Conservation (phyloP, 331 rosid species). For the Erythrophleum ivorense region DNA sequence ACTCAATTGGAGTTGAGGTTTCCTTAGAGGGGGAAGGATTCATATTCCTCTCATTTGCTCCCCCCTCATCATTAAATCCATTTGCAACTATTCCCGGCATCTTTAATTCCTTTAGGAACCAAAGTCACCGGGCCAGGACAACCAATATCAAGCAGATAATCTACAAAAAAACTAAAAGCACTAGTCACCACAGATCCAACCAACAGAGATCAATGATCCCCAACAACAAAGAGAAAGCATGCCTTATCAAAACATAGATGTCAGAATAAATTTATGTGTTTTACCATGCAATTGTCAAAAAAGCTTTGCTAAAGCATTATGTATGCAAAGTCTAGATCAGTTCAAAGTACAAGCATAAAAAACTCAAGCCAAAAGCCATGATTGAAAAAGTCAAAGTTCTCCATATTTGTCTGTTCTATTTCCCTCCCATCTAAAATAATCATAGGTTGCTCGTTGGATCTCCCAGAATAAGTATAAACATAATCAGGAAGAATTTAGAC, state of each 20-base stretch:
- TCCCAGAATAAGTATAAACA: conserved; percentile 31
- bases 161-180: conserved; percentile 42
- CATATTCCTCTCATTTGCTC: conserved; percentile 41
- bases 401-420: conserved; percentile 21
- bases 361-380: conserved; percentile 15
- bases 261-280: neutral
- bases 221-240: neutral
- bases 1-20: conserved; percentile 31
- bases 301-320: neutral
- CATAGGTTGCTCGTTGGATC: conserved; percentile 44
- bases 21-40: conserved; percentile 50
- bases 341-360: conserved; percentile 12
- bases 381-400: conserved; percentile 20
- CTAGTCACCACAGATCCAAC: conserved; percentile 30
- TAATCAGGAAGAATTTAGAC: conserved; percentile 17
- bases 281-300: neutral
- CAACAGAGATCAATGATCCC: neutral
- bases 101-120: conserved; percentile 42
- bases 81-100: conserved; percentile 70
- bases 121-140: conserved; percentile 40
- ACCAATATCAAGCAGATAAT: conserved; percentile 40
- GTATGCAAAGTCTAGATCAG: conserved; percentile 7
- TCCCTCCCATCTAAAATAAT: conserved; percentile 22
- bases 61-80: conserved; percentile 46
- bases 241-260: neutral